These are phyloP conservation scores for Acanthamoeba triangularis DNA, from an alignment of 208 protist species.

Conservation along the genomic window DNA sequence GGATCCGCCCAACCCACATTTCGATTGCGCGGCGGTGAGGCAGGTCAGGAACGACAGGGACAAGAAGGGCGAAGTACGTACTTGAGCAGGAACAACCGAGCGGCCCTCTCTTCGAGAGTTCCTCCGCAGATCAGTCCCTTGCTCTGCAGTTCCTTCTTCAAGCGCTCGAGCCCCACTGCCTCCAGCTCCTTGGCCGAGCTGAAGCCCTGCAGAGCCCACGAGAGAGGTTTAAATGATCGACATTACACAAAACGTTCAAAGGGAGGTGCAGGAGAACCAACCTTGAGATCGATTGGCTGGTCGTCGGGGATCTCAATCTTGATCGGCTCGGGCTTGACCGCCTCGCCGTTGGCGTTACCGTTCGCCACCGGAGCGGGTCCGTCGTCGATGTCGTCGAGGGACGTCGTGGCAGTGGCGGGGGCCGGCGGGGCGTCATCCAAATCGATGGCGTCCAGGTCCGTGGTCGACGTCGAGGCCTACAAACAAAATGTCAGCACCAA, in stretches of 20 bases:
- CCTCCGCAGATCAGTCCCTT: slow-evolving; percentile 66
- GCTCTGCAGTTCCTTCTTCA: slow-evolving; percentile 73
- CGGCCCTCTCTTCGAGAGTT: slow-evolving; percentile 54
- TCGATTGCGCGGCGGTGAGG: background rate
- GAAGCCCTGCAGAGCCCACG: background rate
- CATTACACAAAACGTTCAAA: background rate
- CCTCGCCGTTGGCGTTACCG: slow-evolving; percentile 41
- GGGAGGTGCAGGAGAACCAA: background rate
- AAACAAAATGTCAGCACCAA: background rate
- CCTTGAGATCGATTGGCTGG: slow-evolving; percentile 54
- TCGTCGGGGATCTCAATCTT: slow-evolving; percentile 65
- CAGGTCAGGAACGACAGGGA: background rate
- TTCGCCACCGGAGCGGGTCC: slow-evolving; percentile 39
- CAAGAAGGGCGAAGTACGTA: background rate
- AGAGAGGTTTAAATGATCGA: background rate
- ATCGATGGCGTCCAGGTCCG: slow-evolving; percentile 52
- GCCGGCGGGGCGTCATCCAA: slow-evolving; percentile 36
- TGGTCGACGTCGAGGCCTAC: slow-evolving; percentile 1
- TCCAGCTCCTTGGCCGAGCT: slow-evolving; percentile 53
- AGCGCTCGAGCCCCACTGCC: slow-evolving; percentile 21
- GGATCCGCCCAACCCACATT: background rate
- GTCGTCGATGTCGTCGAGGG: slow-evolving; percentile 47
- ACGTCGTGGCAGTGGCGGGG: background rate
- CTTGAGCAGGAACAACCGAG: slow-evolving; percentile 25
- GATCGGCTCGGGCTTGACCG: slow-evolving; percentile 36